Evolutionary conservation across 768 basidiomycete genomes (phyloP).

Genomic region (Lactarius sp.): DNA sequence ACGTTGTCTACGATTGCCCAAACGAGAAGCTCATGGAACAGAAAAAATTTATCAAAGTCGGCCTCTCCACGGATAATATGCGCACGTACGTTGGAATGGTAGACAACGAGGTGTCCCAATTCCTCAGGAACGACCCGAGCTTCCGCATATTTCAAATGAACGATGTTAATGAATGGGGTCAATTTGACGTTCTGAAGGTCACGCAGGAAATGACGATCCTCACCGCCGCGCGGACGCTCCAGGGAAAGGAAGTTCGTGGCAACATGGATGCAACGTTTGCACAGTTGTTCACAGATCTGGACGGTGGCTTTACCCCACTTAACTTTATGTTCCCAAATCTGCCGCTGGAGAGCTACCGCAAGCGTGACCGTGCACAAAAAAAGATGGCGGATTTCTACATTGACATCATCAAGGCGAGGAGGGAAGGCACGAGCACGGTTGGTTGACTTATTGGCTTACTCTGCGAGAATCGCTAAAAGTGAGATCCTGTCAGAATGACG

Average conservation of each 20-base stretch:
- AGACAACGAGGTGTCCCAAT: slow-evolving; percentile 47
- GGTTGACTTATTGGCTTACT: slow-evolving; percentile 22
- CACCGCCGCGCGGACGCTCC: slow-evolving; percentile 89
- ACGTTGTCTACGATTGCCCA: slow-evolving; percentile 95
- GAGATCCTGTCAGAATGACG: slow-evolving; percentile 42
- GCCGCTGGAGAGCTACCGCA: slow-evolving; percentile 85
- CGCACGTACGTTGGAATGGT: slow-evolving; percentile 64
- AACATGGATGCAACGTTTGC: slow-evolving; percentile 81
- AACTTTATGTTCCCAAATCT: slow-evolving; percentile 95
- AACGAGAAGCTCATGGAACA: slow-evolving; percentile 98
- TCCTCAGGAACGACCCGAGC: slow-evolving; percentile 56
- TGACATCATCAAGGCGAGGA: slow-evolving; percentile 74
- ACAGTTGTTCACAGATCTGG: slow-evolving; percentile 78
- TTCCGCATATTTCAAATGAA: slow-evolving; percentile 61
- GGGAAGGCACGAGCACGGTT: slow-evolving; percentile 43
- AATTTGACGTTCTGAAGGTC: slow-evolving; percentile 65
- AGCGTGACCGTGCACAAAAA: slow-evolving; percentile 82
- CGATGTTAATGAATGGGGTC: slow-evolving; percentile 71
- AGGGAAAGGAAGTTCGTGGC: slow-evolving; percentile 84
- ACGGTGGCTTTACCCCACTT: slow-evolving; percentile 92
- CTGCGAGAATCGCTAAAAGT: slow-evolving; percentile 11
- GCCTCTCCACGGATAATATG: slow-evolving; percentile 89
- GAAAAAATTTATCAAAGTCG: slow-evolving; percentile 97
- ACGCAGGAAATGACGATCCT: slow-evolving; percentile 90
- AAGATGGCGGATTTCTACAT: slow-evolving; percentile 95